These are phyloP conservation scores for Alternaria hordeiaustralica DNA, from an alignment of 2,329 filamentous ascomycete genomes.

Conservation along the genomic window DNA sequence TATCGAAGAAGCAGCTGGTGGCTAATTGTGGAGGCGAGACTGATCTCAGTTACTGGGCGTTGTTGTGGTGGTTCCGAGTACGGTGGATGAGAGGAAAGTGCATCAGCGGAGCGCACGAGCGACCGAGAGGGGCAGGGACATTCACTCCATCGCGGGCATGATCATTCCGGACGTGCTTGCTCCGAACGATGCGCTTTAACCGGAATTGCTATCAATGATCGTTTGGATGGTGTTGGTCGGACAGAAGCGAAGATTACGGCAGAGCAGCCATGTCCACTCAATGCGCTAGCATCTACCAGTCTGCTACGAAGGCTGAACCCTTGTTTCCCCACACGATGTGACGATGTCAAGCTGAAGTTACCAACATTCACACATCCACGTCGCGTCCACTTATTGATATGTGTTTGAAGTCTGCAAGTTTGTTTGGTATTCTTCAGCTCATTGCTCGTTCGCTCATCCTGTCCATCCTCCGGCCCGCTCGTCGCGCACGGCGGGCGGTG, in stretches of 20 bases:
- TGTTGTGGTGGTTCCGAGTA: conserved; percentile 1
- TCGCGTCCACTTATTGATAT: not conserved
- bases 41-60: conserved; percentile 6
- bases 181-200: conserved; percentile 5
- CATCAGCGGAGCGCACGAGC: conserved; percentile 15
- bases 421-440: conserved; percentile 19
- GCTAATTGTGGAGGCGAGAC: conserved; percentile 12
- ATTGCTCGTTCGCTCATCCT: conserved; percentile 12
- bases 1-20: not conserved
- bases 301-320: not conserved
- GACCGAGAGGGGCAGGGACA: conserved; percentile 26
- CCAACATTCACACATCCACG: not conserved
- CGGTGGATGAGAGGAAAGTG: conserved; percentile 12
- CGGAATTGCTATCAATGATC: conserved; percentile 12
- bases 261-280: conserved; percentile 25
- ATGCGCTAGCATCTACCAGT: conserved; percentile 12
- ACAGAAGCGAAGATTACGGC: conserved; percentile 10
- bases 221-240: conserved; percentile 23
- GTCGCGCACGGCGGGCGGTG: conserved; percentile 15
- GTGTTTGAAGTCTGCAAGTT: conserved; percentile 18
- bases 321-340: conserved; percentile 14
- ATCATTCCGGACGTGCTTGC: conserved; percentile 5
- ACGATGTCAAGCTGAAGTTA: not conserved
- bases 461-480: conserved; percentile 19
- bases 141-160: conserved; percentile 22